Evolutionary conservation across 495 filamentous ascomycete genomes (phyloP).

Genomic region (Aspergillus nanangensis): DNA sequence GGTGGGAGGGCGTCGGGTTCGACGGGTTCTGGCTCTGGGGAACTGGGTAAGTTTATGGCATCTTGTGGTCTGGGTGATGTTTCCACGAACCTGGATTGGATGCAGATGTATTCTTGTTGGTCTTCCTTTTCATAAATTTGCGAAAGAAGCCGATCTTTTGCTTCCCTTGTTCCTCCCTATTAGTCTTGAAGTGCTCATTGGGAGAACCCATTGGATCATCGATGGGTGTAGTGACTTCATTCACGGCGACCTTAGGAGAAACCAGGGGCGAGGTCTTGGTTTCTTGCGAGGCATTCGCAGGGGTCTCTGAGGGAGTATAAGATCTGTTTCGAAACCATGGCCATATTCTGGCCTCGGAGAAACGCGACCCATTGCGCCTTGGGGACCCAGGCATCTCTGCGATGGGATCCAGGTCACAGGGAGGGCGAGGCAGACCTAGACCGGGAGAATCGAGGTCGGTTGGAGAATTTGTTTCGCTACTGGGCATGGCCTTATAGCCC

Average conservation of each 20-base stretch:
- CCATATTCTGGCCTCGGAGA: slow-evolving; percentile 48
- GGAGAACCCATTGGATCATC: too few species aligned
- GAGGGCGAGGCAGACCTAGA: slow-evolving; percentile 13
- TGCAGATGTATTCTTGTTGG: slow-evolving; percentile 15
- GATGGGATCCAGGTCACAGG: slow-evolving; percentile 26
- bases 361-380: slow-evolving; percentile 15
- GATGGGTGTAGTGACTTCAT: slow-evolving; percentile 11
- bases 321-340: slow-evolving; percentile 63
- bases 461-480: background rate
- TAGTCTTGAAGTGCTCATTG: background rate
- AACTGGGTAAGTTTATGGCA: too few species aligned
- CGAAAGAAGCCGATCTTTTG: slow-evolving; percentile 19
- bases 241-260: slow-evolving; percentile 24
- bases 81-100: slow-evolving; percentile 19
- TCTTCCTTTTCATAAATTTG: slow-evolving; percentile 30
- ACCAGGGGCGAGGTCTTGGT: too few species aligned
- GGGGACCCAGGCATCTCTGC: slow-evolving; percentile 25
- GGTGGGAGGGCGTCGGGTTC: background rate
- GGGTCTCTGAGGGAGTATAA: slow-evolving; percentile 31
- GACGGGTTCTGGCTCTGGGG: background rate
- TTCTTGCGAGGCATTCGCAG: slow-evolving; percentile 14
- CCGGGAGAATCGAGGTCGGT: slow-evolving; percentile 9
- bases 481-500: background rate
- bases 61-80: slow-evolving; percentile 4
- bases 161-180: slow-evolving; percentile 1